Evolutionary conservation across 164 flowering plant species (phyloP), one percentile per base, ranked within the genome.

Genomic region (Chimonanthus salicifolius): DNA sequence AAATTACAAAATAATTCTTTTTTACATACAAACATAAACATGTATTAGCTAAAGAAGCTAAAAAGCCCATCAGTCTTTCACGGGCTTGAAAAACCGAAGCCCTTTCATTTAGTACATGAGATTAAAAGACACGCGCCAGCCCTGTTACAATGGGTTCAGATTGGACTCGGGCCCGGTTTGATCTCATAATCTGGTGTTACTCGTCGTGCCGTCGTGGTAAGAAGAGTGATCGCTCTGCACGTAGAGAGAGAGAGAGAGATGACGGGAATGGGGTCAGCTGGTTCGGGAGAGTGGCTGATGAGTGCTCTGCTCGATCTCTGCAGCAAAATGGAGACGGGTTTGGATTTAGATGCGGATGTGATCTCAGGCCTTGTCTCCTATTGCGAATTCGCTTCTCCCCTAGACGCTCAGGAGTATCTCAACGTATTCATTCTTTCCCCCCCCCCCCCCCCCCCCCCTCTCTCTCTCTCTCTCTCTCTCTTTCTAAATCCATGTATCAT

Each of bases 331-430:
- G 86, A 90, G 76, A 84, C 83, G 7, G 58, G 58, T 63, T 69
- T 92, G 69, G 83, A 79, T 67, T 80, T 96, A 49, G 99, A 96
- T 63, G 78, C 69, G 2, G 98, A 96, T 21, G 72, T 94, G 33
- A 92, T 96, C 45, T 88, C 94, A 2, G 98, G 97, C 16, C 85
- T 96, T 49, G 99, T 96, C 62, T 92, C 97, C 33, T 96, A 89
- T 78, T 96, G 98, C 70, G 97, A 95, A 50, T 74, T 84, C 45
- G 99, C 97, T 76, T 82, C 91, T 60, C 97, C 97, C 0, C 80
- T 79, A 18, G 99, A 95, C 71, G 99, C 99, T 50, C 85, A 88
- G 81, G 98, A 93, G 75, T 95, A 93, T 73, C 97, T 95, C 76
- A 90, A 87, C 75, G 98, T 95, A 89, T 7, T 63, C 66, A 18